Conservation (phyloP, 169 alveolate species). For the Plasmodium ovale region DNA sequence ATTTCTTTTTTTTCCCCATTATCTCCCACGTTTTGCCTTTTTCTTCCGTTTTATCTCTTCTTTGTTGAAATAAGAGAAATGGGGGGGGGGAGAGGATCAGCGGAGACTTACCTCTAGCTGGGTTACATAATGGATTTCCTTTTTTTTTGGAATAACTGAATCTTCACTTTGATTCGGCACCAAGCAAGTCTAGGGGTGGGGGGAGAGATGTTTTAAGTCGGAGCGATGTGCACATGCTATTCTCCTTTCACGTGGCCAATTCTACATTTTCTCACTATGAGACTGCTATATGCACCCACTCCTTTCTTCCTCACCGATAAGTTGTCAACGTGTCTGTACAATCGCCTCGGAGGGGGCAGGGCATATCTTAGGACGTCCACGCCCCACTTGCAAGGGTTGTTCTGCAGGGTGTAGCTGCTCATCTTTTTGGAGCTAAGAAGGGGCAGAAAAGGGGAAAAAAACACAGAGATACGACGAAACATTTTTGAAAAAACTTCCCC, state of each 20-base stretch:
- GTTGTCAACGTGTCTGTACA: constrained; percentile 38
- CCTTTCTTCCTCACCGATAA: constrained; percentile 21
- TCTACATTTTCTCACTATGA: background rate
- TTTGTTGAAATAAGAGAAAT: background rate
- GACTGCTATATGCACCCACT: no score
- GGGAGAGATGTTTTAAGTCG: background rate
- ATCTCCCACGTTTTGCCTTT: background rate
- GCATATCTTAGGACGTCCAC: constrained; percentile 53
- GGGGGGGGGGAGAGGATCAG: no score
- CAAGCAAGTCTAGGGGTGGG: constrained; percentile 30
- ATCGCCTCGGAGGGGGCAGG: constrained; percentile 42
- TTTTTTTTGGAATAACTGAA: constrained; percentile 46
- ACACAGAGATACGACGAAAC: background rate
- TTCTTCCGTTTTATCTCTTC: background rate
- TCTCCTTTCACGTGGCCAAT: background rate
- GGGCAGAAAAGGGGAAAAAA: background rate
- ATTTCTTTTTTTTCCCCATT: background rate
- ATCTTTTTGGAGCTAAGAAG: constrained; percentile 46
- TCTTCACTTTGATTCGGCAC: constrained; percentile 56
- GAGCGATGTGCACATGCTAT: background rate
- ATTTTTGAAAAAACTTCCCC: background rate
- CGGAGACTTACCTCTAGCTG: constrained; percentile 40
- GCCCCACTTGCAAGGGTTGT: constrained; percentile 70
- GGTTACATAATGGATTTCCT: constrained; percentile 21
- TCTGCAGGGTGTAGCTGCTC: constrained; percentile 29